Evolutionary conservation across 176 grass and related monocot genomes (phyloP).

Genomic region (Hyparrhenia diplandra): DNA sequence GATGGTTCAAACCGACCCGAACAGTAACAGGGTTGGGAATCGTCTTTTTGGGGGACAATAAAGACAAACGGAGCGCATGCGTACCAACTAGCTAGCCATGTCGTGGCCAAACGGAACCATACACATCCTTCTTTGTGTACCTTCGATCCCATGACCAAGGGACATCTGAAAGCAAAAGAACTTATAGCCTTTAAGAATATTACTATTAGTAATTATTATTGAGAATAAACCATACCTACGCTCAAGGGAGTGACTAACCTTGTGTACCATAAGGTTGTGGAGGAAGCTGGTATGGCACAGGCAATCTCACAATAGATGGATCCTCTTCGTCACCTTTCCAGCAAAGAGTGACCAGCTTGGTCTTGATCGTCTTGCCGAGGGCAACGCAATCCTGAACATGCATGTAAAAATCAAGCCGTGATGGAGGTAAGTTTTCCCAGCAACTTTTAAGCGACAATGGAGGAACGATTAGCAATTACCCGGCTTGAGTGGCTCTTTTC

Average conservation of each 20-base stretch:
- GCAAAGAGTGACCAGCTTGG: constrained; percentile 66
- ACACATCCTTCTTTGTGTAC: constrained; percentile 81
- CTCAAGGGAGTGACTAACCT: constrained; percentile 30
- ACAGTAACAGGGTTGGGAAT: neutral
- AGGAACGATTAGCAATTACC: constrained; percentile 21
- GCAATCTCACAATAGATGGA: constrained; percentile 44
- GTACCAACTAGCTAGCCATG: constrained; percentile 51
- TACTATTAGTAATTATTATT: neutral
- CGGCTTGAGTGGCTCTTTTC: constrained; percentile 4
- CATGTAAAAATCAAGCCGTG: neutral
- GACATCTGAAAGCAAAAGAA: constrained; percentile 52
- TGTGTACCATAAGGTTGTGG: constrained; percentile 58
- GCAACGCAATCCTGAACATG: constrained; percentile 14
- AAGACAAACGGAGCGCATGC: neutral
- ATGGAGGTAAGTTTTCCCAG: neutral
- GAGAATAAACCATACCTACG: neutral
- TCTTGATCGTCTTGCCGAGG: constrained; percentile 29
- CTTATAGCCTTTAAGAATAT: neutral
- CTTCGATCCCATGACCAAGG: constrained; percentile 93
- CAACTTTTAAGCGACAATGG: neutral
- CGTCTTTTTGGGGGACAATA: neutral
- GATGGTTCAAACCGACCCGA: neutral
- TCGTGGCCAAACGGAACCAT: constrained; percentile 76
- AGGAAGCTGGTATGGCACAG: constrained; percentile 86
- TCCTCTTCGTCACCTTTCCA: constrained; percentile 50